Evolutionary conservation across 192 early-diverging fungal species (phyloP), one percentile per base, ranked within the genome.

Genomic region (Allomyces javanicus): DNA sequence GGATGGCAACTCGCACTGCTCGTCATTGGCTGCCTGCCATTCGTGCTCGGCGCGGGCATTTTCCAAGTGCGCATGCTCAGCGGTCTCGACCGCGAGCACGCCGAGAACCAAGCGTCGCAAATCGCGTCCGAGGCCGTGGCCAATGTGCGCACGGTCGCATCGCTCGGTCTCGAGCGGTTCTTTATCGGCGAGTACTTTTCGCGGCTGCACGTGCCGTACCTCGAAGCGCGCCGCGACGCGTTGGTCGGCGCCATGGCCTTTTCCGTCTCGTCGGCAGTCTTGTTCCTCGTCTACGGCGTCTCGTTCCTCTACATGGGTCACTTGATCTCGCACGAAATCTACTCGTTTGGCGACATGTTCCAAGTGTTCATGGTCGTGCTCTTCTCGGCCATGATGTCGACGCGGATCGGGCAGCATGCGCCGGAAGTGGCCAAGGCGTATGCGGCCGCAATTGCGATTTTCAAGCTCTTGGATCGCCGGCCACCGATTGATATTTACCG

Each of bases 1-100:
- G 82, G 83, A 62, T 95, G 93, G 93, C 79, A 86, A 45, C 74
- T 97, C 67, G 87, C 92, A 10, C 70, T 93, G 62, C 87, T 97
- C 24, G 76, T 85, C 68, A 65, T 89, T 26, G 73, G 72, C 14
- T 78, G 78, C 7, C 65, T 84, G 62, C 88, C 88, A 19, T 74
- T 87, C 67, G 75, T 86, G 2, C 19, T 65, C 55, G 73, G 77
- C 67, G 80, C 77, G 25, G 67, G 79, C 11, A 74, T 76, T 22
- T 77, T 79, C 65, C 78, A 85, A 63, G 70, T 76, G 65, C 75
- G 72, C 25, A 70, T 73, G 10, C 66, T 83, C 62, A 71, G 72
- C 64, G 86, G 86, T 64, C 87, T 78, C 65, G 82, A 80, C 62
- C 84, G 81, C 33, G 85, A 88, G 72, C 79, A 75, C 63, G 85